phyloP scores from a whole-genome alignment of 73 alveolate genomes.

The Loxodes magnus region DNA sequence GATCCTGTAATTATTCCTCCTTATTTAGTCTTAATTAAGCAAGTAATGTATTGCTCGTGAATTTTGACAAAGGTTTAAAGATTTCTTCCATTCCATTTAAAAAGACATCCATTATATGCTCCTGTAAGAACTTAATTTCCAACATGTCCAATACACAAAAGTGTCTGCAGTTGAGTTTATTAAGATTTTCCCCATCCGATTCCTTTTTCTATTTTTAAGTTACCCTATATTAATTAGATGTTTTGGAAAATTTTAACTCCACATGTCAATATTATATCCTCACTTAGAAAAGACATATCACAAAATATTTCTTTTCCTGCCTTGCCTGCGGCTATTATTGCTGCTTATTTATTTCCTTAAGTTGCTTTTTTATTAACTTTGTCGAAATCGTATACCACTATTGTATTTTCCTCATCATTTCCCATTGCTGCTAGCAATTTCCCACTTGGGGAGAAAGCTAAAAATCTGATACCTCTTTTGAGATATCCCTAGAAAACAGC shows the following conservation, averaged over 20 bases:
- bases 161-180: constrained; percentile 49
- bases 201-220: constrained; percentile 46
- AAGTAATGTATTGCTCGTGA: constrained; percentile 67
- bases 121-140: constrained; percentile 79
- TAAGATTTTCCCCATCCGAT: constrained; percentile 70
- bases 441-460: constrained; percentile 89
- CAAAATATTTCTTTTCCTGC: constrained; percentile 77
- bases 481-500: constrained; percentile 69
- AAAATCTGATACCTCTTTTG: constrained; percentile 77
- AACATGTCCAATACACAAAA: constrained; percentile 70
- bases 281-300: constrained; percentile 71
- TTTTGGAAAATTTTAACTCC: constrained; percentile 16
- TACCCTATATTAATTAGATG: neutral
- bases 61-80: constrained; percentile 64
- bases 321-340: constrained; percentile 73
- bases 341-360: constrained; percentile 48
- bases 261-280: constrained; percentile 67
- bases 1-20: constrained; percentile 90
- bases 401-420: constrained; percentile 88
- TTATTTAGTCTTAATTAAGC: constrained; percentile 64
- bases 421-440: constrained; percentile 82
- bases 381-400: constrained; percentile 87
- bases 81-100: constrained; percentile 63
- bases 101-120: constrained; percentile 66
- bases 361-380: constrained; percentile 19